A percentile compares a stretch with the other conserved stretches of the same genome.
Conservation (phyloP, 2,329 filamentous ascomycete species). For the Ambrosiella cleistominuta region DNA sequence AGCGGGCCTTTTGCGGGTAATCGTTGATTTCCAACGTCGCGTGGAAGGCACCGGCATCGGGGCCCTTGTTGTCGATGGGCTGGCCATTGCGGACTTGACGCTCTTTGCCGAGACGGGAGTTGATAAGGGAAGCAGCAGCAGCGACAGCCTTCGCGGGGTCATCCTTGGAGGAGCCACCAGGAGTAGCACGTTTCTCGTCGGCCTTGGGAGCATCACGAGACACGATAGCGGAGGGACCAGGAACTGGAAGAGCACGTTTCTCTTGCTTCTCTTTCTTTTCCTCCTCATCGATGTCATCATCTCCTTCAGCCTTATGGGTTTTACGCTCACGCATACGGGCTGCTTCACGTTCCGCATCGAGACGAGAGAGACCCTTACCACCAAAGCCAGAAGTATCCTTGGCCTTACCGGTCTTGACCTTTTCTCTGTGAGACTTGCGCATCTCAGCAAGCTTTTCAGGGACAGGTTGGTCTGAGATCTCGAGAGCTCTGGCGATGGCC, state of each 20-base stretch:
- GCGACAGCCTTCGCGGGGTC: constrained; percentile 67
- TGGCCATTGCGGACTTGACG: constrained; percentile 82
- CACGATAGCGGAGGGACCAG: constrained; percentile 44
- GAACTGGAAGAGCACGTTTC: constrained; percentile 49
- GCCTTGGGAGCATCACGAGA: constrained; percentile 33
- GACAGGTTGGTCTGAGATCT: constrained; percentile 71
- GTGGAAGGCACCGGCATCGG: constrained; percentile 90
- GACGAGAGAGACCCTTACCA: constrained; percentile 78
- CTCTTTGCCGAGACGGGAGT: constrained; percentile 73
- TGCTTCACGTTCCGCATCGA: constrained; percentile 80
- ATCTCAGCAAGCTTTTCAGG: constrained; percentile 51
- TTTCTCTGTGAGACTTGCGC: constrained; percentile 62
- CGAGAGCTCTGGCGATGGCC: constrained; percentile 79
- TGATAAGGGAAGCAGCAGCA: constrained; percentile 81
- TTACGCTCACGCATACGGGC: constrained; percentile 74
- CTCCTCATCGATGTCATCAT: constrained; percentile 61
- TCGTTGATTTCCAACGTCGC: constrained; percentile 98
- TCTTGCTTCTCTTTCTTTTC: constrained; percentile 56
- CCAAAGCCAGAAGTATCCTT: constrained; percentile 84
- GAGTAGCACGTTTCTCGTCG: constrained; percentile 18
- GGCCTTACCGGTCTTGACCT: constrained; percentile 81
- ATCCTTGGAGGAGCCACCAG: constrained; percentile 23
- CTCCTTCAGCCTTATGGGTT: constrained; percentile 73
- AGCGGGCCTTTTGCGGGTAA: constrained; percentile 94
- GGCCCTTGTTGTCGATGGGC: constrained; percentile 95